Evolutionary conservation across 208 protist species (phyloP).

Genomic region (Trypanosoma grayi): DNA sequence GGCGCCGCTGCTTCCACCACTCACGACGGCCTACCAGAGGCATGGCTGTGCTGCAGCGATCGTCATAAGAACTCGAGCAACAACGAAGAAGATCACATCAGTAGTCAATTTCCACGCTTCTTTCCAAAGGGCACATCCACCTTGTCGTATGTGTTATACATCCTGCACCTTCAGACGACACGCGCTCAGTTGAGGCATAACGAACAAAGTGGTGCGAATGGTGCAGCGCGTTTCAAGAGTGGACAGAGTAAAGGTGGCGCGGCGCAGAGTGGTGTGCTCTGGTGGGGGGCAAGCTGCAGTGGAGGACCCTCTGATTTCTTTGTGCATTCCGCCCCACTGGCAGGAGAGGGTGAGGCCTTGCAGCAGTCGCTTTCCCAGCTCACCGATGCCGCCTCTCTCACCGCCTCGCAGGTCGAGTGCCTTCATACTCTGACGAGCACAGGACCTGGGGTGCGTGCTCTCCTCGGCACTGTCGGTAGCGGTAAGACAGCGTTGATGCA

Average conservation of each 20-base stretch:
- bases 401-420: constrained; percentile 69
- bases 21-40: constrained; percentile 33
- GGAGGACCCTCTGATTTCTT: constrained; percentile 6
- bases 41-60: constrained; percentile 42
- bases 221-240: constrained; percentile 6
- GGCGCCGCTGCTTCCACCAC: constrained; percentile 26
- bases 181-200: constrained; percentile 21
- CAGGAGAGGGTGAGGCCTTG: constrained; percentile 8
- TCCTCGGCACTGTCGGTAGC: constrained; percentile 64
- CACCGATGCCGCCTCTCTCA: constrained; percentile 33
- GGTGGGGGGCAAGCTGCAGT: constrained; percentile 13
- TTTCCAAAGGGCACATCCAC: constrained; percentile 63
- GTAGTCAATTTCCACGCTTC: constrained; percentile 29
- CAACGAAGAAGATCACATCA: background rate
- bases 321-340: background rate
- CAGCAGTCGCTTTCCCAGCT: constrained; percentile 23
- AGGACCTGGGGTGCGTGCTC: constrained; percentile 13
- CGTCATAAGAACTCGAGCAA: background rate
- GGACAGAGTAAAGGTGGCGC: background rate
- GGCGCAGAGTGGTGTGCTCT: constrained; percentile 1
- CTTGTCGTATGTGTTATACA: constrained; percentile 62
- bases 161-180: constrained; percentile 26
- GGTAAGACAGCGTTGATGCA: constrained; percentile 73
- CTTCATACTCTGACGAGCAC: constrained; percentile 37
- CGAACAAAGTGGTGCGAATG: background rate